Evolutionary conservation across 495 filamentous ascomycete species (phyloP), one percentile per base, ranked within the genome.

Genomic region (Annulohypoxylon moriforme): DNA sequence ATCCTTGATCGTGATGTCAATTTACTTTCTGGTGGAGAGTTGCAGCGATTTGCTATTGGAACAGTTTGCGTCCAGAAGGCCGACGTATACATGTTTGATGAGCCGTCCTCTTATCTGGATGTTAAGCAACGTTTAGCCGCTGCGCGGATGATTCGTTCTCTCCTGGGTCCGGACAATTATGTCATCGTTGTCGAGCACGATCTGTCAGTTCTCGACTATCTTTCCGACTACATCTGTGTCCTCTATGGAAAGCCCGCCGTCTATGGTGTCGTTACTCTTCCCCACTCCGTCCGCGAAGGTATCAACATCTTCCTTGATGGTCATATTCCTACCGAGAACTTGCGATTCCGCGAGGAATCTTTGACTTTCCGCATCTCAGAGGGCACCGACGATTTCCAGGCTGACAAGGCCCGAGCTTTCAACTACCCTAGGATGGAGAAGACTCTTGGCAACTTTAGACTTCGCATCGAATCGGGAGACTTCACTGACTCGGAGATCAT

Each of bases 231-330:
- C 80, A 93, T 99, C 77, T 98, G 96, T 78, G 93, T 97, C 60
- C 90, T 99, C 20, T 99, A 99, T 77, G 96, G 96, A 64, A 89
- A 91, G 78, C 96, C 96, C 27, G 96, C 95, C 34, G 91, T 96
- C 55, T 99, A 98, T 70, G 96, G 96, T 89, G 96, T 99, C 10
- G 96, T 99, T n/a, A 98, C 96, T 24, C 86, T 98, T 46, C 96
- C 96, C 49, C 86, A 94, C 64, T 98, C 96, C 1, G 96, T 98
- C 52, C 93, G 96, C 72, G 96, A 99, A 88, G 96, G 96, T 75
- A 99, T 99, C 89, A 99, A 99, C 82, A 98, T 98, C 80, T 99
- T 99, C 89, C 85, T 99, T 29, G 96, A 99, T 76, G 96, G 96
- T 70, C 92, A 98, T 79, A 97, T 98, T 49, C 96, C 96, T 25